Percentiles rank a stretch among this genome's conserved stretches.
phyloP scores from a whole-genome alignment of 225 moss, liverwort and hornwort genomes.

The Pseudisothecium myosuroides region DNA sequence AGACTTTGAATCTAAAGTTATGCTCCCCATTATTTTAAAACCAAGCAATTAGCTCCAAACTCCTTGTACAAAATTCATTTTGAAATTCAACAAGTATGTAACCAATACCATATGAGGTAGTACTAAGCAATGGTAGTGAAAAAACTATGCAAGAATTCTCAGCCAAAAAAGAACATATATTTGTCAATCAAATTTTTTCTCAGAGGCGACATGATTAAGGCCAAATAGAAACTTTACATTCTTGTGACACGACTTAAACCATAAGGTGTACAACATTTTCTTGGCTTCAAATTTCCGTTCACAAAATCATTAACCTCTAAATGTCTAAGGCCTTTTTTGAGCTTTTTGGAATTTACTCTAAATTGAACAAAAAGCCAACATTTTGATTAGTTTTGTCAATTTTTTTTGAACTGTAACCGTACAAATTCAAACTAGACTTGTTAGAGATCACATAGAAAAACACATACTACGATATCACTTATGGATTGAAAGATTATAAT shows the following conservation, averaged over 20 bases:
- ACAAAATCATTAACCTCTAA: neutral
- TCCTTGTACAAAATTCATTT: neutral
- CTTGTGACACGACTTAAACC: neutral
- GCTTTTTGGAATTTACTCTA: too few species aligned
- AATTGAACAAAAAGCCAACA: too few species aligned
- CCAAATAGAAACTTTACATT: neutral
- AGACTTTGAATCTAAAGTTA: neutral
- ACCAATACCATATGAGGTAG: neutral
- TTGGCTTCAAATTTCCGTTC: neutral
- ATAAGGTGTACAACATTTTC: neutral
- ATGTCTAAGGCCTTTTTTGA: too few species aligned
- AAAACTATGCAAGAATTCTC: too few species aligned
- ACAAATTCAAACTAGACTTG: too few species aligned
- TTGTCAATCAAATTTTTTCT: accelerated
- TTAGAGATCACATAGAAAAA: too few species aligned
- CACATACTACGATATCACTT: too few species aligned
- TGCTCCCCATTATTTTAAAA: neutral
- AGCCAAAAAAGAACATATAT: neutral
- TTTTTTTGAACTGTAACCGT: too few species aligned
- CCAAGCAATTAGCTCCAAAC: accelerated
- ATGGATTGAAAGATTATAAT: too few species aligned
- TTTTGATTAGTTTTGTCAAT: too few species aligned
- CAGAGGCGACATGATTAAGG: accelerated
- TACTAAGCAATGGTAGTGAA: neutral
- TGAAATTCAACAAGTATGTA: neutral